Evolutionary conservation across 2,329 filamentous ascomycete species (phyloP).

Genomic region (Fusarium humuli): DNA sequence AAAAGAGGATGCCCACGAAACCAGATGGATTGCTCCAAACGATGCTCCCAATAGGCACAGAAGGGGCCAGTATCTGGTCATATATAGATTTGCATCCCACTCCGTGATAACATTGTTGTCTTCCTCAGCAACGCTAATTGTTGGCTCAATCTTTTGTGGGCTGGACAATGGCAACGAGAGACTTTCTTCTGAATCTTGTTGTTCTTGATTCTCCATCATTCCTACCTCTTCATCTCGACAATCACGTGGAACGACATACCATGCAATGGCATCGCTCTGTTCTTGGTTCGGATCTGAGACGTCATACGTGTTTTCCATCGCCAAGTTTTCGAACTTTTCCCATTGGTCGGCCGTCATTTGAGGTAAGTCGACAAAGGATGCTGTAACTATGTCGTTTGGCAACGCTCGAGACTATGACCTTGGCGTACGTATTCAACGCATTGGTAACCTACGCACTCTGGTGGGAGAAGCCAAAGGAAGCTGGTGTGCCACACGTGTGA

Average conservation of each 20-base stretch:
- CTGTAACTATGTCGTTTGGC: constrained; percentile 15
- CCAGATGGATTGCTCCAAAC: constrained; percentile 21
- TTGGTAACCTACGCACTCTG: too few species aligned
- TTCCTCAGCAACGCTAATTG: not conserved
- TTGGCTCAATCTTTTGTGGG: not conserved
- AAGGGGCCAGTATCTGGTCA: constrained; percentile 29
- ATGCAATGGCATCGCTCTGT: constrained; percentile 6
- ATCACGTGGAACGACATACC: constrained; percentile 22
- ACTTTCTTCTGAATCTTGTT: not conserved
- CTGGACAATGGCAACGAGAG: not conserved
- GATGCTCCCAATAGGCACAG: constrained; percentile 21
- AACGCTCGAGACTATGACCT: too few species aligned
- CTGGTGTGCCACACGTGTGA: constrained; percentile 3
- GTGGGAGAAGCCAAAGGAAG: too few species aligned
- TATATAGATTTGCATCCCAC: constrained; percentile 19
- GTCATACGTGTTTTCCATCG: constrained; percentile 18
- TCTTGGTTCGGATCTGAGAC: not conserved
- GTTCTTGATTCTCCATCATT: constrained; percentile 1
- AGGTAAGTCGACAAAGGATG: constrained; percentile 3
- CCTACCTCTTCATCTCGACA: constrained; percentile 13
- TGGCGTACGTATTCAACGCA: too few species aligned
- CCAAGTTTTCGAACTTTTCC: constrained; percentile 9
- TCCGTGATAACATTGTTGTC: constrained; percentile 4
- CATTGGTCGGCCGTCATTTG: constrained; percentile 7
- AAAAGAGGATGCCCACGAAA: constrained; percentile 23